Conservation (phyloP, 176 grass and related monocot species). For the Rhynchospora tenuis region DNA sequence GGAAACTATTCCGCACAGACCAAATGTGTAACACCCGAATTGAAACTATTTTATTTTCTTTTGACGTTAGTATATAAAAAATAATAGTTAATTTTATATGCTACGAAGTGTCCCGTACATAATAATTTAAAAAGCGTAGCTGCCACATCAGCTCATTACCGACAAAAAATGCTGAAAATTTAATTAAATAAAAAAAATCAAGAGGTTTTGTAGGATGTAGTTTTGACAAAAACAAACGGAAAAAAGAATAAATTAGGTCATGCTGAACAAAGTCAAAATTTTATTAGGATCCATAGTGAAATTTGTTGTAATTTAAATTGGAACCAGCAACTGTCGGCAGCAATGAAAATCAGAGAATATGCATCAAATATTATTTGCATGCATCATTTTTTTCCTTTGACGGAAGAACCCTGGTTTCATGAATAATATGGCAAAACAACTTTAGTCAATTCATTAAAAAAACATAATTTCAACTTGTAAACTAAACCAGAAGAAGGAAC, state of each 20-base stretch:
- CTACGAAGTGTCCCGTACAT: no score
- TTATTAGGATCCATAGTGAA: neutral
- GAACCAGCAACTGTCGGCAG: neutral
- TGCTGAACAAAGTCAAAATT: constrained; percentile 11
- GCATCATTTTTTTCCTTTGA: neutral
- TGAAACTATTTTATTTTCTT: no score
- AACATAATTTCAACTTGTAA: neutral
- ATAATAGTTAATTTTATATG: no score
- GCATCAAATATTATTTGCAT: neutral
- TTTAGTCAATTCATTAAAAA: constrained; percentile 1
- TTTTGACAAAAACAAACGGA: neutral
- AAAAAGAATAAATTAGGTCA: neutral
- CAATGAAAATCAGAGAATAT: neutral
- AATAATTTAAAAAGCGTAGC: no score
- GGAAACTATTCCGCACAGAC: no score
- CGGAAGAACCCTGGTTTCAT: neutral
- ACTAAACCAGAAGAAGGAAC: neutral
- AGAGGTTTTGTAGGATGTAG: neutral
- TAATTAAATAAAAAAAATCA: no score
- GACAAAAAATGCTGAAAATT: no score
- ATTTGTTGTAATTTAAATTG: neutral
- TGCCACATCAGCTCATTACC: no score
- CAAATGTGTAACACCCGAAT: no score
- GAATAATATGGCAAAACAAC: neutral
- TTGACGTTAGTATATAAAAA: no score